phyloP scores from a whole-genome alignment of 176 grass and related monocot genomes.

The Melocanna baccifera region DNA sequence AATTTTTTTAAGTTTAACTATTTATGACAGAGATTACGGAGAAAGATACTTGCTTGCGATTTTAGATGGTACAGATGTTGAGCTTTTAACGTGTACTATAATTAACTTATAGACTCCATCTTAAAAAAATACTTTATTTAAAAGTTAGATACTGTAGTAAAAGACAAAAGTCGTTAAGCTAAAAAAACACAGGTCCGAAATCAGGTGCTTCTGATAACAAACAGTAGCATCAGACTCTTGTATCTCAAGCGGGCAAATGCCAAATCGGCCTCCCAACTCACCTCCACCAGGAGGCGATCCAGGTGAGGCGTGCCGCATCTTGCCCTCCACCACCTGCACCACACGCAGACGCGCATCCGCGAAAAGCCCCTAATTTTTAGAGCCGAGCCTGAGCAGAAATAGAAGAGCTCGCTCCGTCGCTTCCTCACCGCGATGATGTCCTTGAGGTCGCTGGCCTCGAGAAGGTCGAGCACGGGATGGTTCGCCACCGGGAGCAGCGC shows the following conservation, averaged over 20 bases:
- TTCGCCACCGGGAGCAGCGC: slow-evolving; percentile 87
- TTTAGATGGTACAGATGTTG: too few relatives aligned
- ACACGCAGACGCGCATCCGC: slow-evolving; percentile 9
- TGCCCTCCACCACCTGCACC: slow-evolving; percentile 80
- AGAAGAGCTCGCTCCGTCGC: neutral
- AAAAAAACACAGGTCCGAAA: too few relatives aligned
- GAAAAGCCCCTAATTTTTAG: neutral
- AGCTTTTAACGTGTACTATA: too few relatives aligned
- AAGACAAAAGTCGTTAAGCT: too few relatives aligned
- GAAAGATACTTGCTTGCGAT: too few relatives aligned
- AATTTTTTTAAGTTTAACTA: too few relatives aligned
- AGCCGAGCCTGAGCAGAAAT: neutral
- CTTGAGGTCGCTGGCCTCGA: slow-evolving; percentile 86
- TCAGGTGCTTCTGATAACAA: neutral
- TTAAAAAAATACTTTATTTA: too few relatives aligned
- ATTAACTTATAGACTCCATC: too few relatives aligned
- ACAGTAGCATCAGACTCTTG: neutral
- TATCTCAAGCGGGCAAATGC: neutral
- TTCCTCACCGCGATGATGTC: slow-evolving; percentile 76
- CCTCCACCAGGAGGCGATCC: slow-evolving; percentile 73
- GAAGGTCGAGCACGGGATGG: slow-evolving; percentile 76
- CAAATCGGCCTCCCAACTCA: slow-evolving; percentile 23
- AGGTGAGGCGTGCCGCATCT: slow-evolving; percentile 52
- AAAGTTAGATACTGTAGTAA: too few relatives aligned
- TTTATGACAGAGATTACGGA: too few relatives aligned